Evolutionary conservation across 768 basidiomycete species (phyloP).

Genomic region (Ramaria rubella): DNA sequence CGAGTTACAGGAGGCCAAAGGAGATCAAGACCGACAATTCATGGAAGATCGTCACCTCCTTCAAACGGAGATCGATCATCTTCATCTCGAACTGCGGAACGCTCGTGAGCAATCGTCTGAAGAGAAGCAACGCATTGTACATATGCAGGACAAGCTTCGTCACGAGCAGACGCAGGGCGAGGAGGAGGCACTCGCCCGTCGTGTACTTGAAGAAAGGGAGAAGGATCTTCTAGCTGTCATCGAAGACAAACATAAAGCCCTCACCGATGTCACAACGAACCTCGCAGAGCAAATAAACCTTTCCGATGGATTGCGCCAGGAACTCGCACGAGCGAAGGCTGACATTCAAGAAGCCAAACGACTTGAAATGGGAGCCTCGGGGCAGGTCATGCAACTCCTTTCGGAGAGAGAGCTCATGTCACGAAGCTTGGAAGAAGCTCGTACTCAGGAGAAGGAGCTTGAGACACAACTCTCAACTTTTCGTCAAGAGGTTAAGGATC

Average conservation of each 20-base stretch:
- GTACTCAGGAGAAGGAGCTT: conserved; percentile 64
- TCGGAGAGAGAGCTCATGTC: conserved; percentile 73
- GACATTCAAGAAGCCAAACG: conserved; percentile 66
- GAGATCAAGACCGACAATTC: conserved; percentile 48
- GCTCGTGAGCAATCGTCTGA: conserved; percentile 37
- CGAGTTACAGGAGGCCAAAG: conserved; percentile 48
- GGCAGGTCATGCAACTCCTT: conserved; percentile 57
- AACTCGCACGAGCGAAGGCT: conserved; percentile 50
- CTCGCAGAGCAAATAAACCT: conserved; percentile 51
- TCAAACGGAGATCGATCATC: conserved; percentile 49
- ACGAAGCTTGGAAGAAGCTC: conserved; percentile 67
- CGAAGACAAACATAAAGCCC: conserved; percentile 49
- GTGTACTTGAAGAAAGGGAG: conserved; percentile 61
- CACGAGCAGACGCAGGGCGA: conserved; percentile 59
- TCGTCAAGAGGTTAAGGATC: conserved; percentile 63
- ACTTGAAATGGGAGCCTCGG: conserved; percentile 56
- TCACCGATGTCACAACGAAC: conserved; percentile 44
- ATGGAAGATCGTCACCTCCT: conserved; percentile 52
- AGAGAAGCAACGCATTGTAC: conserved; percentile 24
- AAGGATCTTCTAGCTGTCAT: conserved; percentile 47
- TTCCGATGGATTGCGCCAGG: conserved; percentile 54
- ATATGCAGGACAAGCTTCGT: conserved; percentile 56
- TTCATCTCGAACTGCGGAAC: conserved; percentile 41
- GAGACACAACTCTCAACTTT: conserved; percentile 69
- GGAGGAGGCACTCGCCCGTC: conserved; percentile 52